phyloP scores from a whole-genome alignment of 1,284 basidiomycete species.

The Trichosporon sp. region DNA sequence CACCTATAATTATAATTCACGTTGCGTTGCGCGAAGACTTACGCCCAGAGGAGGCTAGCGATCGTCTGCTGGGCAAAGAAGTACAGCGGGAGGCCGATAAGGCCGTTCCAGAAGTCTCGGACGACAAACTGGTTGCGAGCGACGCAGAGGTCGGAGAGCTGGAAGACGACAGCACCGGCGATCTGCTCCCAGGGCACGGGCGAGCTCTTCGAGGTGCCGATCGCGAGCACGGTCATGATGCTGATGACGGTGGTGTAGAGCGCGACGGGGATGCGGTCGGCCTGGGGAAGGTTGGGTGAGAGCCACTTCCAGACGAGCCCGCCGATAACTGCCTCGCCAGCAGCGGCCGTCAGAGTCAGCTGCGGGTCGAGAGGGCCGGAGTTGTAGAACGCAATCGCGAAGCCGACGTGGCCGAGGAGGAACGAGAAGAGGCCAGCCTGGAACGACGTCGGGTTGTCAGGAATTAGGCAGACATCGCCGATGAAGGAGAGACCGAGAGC shows the following conservation, averaged over 20 bases:
- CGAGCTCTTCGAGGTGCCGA: conserved; percentile 9
- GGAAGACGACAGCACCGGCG: conserved; percentile 14
- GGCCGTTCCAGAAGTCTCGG: not conserved
- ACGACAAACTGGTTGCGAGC: conserved; percentile 19
- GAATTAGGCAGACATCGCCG: conserved; percentile 18
- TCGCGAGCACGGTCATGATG: conserved; percentile 7
- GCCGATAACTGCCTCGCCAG: not conserved
- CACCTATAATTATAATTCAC: not conserved
- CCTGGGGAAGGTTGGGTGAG: conserved; percentile 5
- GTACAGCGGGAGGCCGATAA: conserved; percentile 18
- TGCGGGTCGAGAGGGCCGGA: not conserved
- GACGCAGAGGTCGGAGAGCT: conserved; percentile 17
- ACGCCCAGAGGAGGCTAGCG: conserved; percentile 15
- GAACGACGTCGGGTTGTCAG: conserved; percentile 7
- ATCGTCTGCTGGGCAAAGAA: conserved; percentile 12
- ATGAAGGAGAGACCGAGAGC: conserved; percentile 8
- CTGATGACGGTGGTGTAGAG: conserved; percentile 12
- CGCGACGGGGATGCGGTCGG: conserved; percentile 11
- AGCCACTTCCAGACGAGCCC: conserved; percentile 15
- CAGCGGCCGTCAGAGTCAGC: not conserved
- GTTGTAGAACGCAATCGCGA: conserved; percentile 8
- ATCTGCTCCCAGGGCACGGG: conserved; percentile 8
- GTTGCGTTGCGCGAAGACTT: not conserved
- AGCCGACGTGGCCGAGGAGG: conserved; percentile 19
- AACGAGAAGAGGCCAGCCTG: conserved; percentile 16